Conservation (phyloP, 371 early-diverging fungal species). For the Lichtheimia hyalospora region DNA sequence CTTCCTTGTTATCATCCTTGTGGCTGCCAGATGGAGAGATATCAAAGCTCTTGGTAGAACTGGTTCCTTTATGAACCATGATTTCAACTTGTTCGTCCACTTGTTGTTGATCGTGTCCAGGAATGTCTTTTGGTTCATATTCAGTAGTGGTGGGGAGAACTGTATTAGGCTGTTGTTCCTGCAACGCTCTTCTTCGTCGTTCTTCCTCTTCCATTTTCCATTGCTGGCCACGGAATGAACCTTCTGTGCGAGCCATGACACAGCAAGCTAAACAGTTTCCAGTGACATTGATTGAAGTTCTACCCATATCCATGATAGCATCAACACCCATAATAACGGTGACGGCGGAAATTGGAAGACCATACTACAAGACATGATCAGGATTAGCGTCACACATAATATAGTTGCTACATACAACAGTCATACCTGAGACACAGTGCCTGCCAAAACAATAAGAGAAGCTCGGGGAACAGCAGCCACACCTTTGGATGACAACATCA, state of each 20-base stretch:
- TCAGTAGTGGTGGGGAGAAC: conserved; percentile 8
- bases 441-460: conserved; percentile 62
- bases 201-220: conserved; percentile 46
- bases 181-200: conserved; percentile 38
- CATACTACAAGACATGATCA: conserved; percentile 3
- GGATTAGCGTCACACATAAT: too few relatives aligned
- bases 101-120: conserved; percentile 1
- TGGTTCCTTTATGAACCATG: conserved; percentile 12
- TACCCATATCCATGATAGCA: conserved; percentile 80
- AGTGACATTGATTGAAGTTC: conserved; percentile 72
- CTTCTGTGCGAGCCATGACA: conserved; percentile 75
- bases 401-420: too few relatives aligned
- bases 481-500: conserved; percentile 80
- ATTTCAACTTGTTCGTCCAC: conserved; percentile 8
- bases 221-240: conserved; percentile 60
- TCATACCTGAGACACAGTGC: conserved; percentile 40
- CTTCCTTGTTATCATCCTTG: background rate
- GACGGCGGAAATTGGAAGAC: conserved; percentile 17
- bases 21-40: background rate
- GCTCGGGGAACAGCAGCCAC: conserved; percentile 84
- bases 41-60: conserved; percentile 1
- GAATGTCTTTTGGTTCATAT: background rate
- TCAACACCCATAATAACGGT: conserved; percentile 55
- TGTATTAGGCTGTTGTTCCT: conserved; percentile 48
- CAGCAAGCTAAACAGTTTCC: conserved; percentile 79